A percentile compares a stretch with the other conserved stretches of the same genome.
These are phyloP conservation scores for Boechera stricta DNA, from an alignment of 345 rosid genomes.

Conservation along the genomic window DNA sequence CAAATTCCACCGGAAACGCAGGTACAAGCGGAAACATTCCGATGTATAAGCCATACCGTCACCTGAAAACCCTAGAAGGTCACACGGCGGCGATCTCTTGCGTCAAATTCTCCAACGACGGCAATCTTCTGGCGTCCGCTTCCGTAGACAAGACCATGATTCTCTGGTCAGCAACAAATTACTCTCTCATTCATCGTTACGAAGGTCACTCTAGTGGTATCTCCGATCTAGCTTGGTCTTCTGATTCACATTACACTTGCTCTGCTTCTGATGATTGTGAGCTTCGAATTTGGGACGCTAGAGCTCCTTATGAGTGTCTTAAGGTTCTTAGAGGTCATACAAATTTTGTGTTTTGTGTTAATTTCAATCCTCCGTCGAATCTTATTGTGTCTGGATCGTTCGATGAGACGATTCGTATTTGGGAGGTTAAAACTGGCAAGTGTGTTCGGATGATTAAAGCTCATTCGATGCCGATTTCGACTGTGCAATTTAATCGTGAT, in stretches of 20 bases:
- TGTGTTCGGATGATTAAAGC: conserved; percentile 67
- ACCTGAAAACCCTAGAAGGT: conserved; percentile 59
- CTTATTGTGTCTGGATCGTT: conserved; percentile 85
- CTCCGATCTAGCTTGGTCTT: conserved; percentile 94
- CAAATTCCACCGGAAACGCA: neutral
- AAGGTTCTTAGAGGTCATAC: conserved; percentile 83
- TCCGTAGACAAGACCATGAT: conserved; percentile 86
- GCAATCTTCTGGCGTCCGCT: conserved; percentile 82
- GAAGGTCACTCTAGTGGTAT: conserved; percentile 82
- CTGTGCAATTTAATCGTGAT: conserved; percentile 86
- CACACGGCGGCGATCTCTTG: conserved; percentile 82
- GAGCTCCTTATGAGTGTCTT: conserved; percentile 82
- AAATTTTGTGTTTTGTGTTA: conserved; percentile 83
- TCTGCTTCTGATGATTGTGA: conserved; percentile 93
- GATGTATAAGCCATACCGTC: conserved; percentile 68
- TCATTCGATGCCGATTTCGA: conserved; percentile 81
- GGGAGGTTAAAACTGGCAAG: conserved; percentile 94
- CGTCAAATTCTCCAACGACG: conserved; percentile 92
- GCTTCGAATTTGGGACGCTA: conserved; percentile 95
- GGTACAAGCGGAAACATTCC: conserved; percentile 37
- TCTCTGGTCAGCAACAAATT: conserved; percentile 68
- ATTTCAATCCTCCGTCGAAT: conserved; percentile 87
- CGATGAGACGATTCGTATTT: conserved; percentile 84
- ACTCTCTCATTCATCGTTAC: conserved; percentile 66
- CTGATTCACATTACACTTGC: conserved; percentile 93